These are phyloP conservation scores for Curvularia sp. DNA, from an alignment of 2,329 filamentous ascomycete species.

Conservation along the genomic window DNA sequence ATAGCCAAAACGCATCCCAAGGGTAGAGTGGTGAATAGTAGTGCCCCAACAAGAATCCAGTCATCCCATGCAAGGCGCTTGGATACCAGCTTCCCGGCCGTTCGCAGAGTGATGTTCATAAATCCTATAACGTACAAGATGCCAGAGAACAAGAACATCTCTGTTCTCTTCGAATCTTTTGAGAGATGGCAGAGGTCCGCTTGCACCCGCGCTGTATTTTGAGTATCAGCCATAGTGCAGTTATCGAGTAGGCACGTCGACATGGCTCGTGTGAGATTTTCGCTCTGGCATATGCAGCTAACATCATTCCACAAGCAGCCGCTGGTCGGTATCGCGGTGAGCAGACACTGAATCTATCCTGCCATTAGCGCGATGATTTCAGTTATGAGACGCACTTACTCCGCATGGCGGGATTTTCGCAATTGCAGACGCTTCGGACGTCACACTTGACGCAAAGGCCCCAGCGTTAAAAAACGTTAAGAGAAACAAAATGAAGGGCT, in stretches of 20 bases:
- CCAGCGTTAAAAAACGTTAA: background rate
- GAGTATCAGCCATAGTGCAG: constrained; percentile 37
- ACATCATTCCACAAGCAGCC: background rate
- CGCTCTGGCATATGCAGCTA: background rate
- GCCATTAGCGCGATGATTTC: background rate
- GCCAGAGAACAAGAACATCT: constrained; percentile 20
- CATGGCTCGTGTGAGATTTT: constrained; percentile 14
- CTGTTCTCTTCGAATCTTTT: constrained; percentile 23
- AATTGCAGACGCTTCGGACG: background rate
- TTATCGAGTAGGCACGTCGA: constrained; percentile 35
- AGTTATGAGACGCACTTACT: background rate
- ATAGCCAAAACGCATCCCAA: constrained; percentile 28
- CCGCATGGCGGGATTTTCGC: background rate
- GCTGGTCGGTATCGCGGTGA: background rate
- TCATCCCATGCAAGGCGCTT: constrained; percentile 28
- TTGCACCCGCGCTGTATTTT: constrained; percentile 28
- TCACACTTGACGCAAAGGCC: background rate
- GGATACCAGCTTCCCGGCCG: constrained; percentile 20
- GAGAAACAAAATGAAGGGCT: background rate
- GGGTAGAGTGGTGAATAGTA: constrained; percentile 27
- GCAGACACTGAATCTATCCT: background rate
- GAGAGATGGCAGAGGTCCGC: constrained; percentile 31
- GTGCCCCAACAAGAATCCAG: constrained; percentile 23
- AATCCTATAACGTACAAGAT: constrained; percentile 22
- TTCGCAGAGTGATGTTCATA: constrained; percentile 19